These are phyloP conservation scores for Achaetomiella virescens DNA, from an alignment of 495 filamentous ascomycete genomes.

Conservation along the genomic window DNA sequence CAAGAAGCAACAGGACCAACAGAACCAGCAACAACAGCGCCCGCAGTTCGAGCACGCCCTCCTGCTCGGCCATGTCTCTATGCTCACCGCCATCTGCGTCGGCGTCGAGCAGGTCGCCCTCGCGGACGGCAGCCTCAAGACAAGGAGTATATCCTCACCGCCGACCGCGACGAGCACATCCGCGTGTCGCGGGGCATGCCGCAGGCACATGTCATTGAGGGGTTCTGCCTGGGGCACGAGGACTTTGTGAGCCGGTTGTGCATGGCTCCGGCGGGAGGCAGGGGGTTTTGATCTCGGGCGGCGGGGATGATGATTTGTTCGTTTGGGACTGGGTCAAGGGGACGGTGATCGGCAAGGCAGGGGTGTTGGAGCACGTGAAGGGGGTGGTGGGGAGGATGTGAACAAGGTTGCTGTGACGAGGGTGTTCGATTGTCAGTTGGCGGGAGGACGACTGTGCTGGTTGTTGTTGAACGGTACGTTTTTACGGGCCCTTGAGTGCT, in stretches of 20 bases:
- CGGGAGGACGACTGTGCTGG: slow-evolving; percentile 28
- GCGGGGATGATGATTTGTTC: slow-evolving; percentile 70
- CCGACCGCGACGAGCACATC: slow-evolving; percentile 95
- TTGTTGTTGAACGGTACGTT: slow-evolving; percentile 65
- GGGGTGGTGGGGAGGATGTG: slow-evolving; percentile 22
- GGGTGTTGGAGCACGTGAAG: slow-evolving; percentile 41
- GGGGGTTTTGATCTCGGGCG: slow-evolving; percentile 70
- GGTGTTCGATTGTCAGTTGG: slow-evolving; percentile 30
- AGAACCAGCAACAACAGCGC: slow-evolving; percentile 37
- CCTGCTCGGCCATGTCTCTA: slow-evolving; percentile 87
- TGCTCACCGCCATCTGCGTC: slow-evolving; percentile 69
- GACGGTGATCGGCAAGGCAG: slow-evolving; percentile 46
- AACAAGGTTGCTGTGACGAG: slow-evolving; percentile 48
- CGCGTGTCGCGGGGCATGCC: slow-evolving; percentile 78
- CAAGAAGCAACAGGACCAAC: slow-evolving; percentile 28
- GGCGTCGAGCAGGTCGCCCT: slow-evolving; percentile 29
- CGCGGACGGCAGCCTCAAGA: no score
- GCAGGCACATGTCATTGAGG: slow-evolving; percentile 82
- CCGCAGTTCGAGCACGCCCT: slow-evolving; percentile 63
- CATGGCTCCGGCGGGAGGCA: slow-evolving; percentile 46
- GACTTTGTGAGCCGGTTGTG: slow-evolving; percentile 75
- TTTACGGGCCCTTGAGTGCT: not conserved
- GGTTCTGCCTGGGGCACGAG: slow-evolving; percentile 78
- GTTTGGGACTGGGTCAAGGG: slow-evolving; percentile 75
- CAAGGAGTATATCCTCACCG: slow-evolving; percentile 71